Base-by-base conservation (phyloP, 1,284 basidiomycete genomes). In the Fomitopsis schrenkii region DNA sequence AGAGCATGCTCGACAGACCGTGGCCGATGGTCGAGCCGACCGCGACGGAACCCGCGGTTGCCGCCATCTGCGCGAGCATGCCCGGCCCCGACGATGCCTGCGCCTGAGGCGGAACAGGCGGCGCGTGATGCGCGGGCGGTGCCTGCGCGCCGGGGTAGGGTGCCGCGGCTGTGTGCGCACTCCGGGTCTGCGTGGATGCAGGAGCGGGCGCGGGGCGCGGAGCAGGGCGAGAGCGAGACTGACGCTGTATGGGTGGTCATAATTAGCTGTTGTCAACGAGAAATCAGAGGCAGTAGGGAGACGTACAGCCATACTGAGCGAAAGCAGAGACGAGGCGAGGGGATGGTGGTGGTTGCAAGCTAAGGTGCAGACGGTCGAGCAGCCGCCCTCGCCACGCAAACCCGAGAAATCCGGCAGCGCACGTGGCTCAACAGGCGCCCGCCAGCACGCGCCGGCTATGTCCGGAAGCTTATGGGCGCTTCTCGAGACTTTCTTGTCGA, bases 31-130 rank as follows among this genome's bases (percentile, higher is more conserved):
- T 86, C 15, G 91, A 93, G 48, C 93, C 93, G 57, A 93, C 80
- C 6, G 93, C 93, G 45, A 95, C 93, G 64, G 90, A 91, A 59
- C 92, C 93, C 33, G 92, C 93, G 7, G 93, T 95, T 15, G 93
- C 92, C 59, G 93, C 93, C 91, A 95, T 95, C 73, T 91, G 88
- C 0, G 83, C 79, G 17, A 93, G 62, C 80, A 93, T 79, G 6
- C 91, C 90, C 0, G 90, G 90, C 57, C 75, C 71, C 69, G 73
- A 64, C 69, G 66, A 56, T 8, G 69, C 58, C 57, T 71, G 67
- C 1, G 73, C 65, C 40, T 71, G 70, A 35, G 71, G 63, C 8
- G 75, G 66, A 9, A 70, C 71, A 1, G 73, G 67, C 8, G 70
- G 71, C 1, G 73, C 70, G 22, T 72, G 72, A 5, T 72, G 69